phyloP scores from a whole-genome alignment of 768 basidiomycete genomes.

The Pleurotus giganteus region DNA sequence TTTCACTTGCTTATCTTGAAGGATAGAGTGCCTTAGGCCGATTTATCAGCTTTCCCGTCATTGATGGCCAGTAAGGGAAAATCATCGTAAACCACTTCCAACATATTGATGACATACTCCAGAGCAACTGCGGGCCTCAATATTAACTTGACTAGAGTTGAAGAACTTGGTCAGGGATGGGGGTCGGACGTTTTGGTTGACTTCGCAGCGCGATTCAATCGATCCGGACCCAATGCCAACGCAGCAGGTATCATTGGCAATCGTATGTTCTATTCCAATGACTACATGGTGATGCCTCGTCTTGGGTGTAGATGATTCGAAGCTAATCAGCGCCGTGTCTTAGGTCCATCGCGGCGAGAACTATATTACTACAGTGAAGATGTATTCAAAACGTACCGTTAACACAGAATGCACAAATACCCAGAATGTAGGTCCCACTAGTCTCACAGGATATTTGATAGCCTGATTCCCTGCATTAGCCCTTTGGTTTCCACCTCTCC shows the following conservation, averaged over 20 bases:
- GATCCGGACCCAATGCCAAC: slow-evolving; percentile 43
- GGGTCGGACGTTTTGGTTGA: slow-evolving; percentile 36
- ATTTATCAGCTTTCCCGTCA: slow-evolving; percentile 65
- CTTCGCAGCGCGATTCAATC: slow-evolving; percentile 37
- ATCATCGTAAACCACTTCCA: background rate
- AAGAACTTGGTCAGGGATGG: slow-evolving; percentile 52
- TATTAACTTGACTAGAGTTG: slow-evolving; percentile 52
- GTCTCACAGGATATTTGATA: background rate
- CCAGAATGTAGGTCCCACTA: slow-evolving; percentile 46
- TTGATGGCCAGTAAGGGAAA: slow-evolving; percentile 38
- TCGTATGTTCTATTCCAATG: slow-evolving; percentile 62
- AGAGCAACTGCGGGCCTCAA: slow-evolving; percentile 59
- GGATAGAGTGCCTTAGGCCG: slow-evolving; percentile 55
- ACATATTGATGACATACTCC: background rate
- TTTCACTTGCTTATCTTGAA: slow-evolving; percentile 4
- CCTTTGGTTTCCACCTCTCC: slow-evolving; percentile 66
- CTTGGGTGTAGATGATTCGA: background rate
- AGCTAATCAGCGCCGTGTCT: background rate
- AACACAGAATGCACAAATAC: slow-evolving; percentile 68
- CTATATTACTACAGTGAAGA: slow-evolving; percentile 61
- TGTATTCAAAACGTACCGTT: slow-evolving; percentile 56
- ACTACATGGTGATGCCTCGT: slow-evolving; percentile 55
- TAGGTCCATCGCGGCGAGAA: slow-evolving; percentile 62
- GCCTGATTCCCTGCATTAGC: slow-evolving; percentile 28
- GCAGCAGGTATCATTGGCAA: slow-evolving; percentile 54